Percentiles rank a stretch among this genome's conserved stretches.
Conservation (phyloP, 805 yeast species). For the Barnettozyma siamensis region DNA sequence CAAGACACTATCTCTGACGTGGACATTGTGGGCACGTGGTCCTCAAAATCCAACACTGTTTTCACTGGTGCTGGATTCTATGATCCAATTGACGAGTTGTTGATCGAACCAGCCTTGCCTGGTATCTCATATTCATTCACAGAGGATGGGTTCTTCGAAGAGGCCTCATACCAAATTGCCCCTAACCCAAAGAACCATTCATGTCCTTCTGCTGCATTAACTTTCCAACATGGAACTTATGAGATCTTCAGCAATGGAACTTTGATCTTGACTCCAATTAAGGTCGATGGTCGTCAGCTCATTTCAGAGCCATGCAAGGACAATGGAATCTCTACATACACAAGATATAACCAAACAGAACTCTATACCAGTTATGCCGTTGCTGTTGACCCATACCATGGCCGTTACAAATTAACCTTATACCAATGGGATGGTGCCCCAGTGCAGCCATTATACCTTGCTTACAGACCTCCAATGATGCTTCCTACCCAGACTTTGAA, state of each 20-base stretch:
- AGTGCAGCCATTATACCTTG: slow-evolving; percentile 84
- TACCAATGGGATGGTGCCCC: slow-evolving; percentile 74
- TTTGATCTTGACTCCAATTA: slow-evolving; percentile 63
- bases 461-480: slow-evolving; percentile 94
- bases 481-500: slow-evolving; percentile 87
- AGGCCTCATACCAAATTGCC: slow-evolving; percentile 76
- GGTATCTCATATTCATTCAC: slow-evolving; percentile 93
- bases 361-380: slow-evolving; percentile 53
- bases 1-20: slow-evolving; percentile 8
- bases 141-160: slow-evolving; percentile 85
- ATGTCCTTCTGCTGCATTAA: slow-evolving; percentile 79
- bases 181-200: slow-evolving; percentile 68
- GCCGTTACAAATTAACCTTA: slow-evolving; percentile 69
- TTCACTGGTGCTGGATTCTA: slow-evolving; percentile 95
- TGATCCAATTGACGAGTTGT: slow-evolving; percentile 92
- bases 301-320: slow-evolving; percentile 83
- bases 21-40: slow-evolving; percentile 77
- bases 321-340: slow-evolving; percentile 52
- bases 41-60: slow-evolving; percentile 87
- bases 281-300: slow-evolving; percentile 89
- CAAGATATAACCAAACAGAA: slow-evolving; percentile 67
- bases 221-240: slow-evolving; percentile 87
- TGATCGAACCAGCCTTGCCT: slow-evolving; percentile 93
- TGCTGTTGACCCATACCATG: slow-evolving; percentile 71
- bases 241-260: slow-evolving; percentile 59